Conservation (phyloP, 495 filamentous ascomycete species). For the Aspergillus homomorphus region DNA sequence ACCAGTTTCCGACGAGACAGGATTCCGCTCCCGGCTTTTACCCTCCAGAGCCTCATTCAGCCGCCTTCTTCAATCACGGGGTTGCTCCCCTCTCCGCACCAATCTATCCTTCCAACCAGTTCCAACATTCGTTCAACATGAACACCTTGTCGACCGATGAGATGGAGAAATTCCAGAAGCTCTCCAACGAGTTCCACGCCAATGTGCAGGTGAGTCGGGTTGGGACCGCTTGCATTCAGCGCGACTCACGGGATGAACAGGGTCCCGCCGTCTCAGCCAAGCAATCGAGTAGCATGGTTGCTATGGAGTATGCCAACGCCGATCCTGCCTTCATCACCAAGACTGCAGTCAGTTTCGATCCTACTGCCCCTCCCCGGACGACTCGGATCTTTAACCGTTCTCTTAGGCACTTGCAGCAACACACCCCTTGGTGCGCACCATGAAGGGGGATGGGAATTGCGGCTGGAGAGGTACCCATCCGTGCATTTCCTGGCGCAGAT, state of each 20-base stretch:
- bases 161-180: slow-evolving; percentile 52
- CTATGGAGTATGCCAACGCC: slow-evolving; percentile 85
- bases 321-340: slow-evolving; percentile 82
- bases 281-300: slow-evolving; percentile 72
- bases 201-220: slow-evolving; percentile 54
- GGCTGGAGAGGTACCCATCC: slow-evolving; percentile 83
- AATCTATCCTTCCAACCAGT: slow-evolving; percentile 13
- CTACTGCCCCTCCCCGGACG: neutral
- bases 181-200: slow-evolving; percentile 63
- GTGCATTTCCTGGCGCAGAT: slow-evolving; percentile 18
- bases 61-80: slow-evolving; percentile 25
- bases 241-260: slow-evolving; percentile 31
- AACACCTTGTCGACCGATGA: slow-evolving; percentile 48
- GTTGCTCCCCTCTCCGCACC: slow-evolving; percentile 25
- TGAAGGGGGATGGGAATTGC: slow-evolving; percentile 93
- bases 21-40: slow-evolving; percentile 20
- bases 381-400: slow-evolving; percentile 20
- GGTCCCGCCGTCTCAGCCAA: slow-evolving; percentile 79
- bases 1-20: slow-evolving; percentile 34
- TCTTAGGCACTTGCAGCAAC: slow-evolving; percentile 72
- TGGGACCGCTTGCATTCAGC: neutral
- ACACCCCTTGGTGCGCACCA: slow-evolving; percentile 81
- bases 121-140: slow-evolving; percentile 33
- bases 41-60: slow-evolving; percentile 15
- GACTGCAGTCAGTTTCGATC: slow-evolving; percentile 66